Percentiles rank a stretch among this genome's conserved stretches.
Conservation (phyloP, 371 early-diverging fungal genomes). For the Ordospora colligata region DNA sequence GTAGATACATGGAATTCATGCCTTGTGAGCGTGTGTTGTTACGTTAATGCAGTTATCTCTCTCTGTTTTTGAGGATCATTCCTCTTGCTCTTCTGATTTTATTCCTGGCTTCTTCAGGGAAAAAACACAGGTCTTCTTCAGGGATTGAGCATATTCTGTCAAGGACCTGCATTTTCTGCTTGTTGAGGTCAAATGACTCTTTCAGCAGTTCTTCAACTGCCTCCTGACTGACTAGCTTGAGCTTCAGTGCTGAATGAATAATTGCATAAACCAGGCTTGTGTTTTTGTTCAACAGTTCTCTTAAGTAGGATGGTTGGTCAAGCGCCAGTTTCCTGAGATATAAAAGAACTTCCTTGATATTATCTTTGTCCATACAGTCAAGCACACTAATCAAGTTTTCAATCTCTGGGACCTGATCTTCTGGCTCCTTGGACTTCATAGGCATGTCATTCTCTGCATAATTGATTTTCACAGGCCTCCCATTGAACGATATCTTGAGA, state of each 20-base stretch:
- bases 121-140: constrained; percentile 51
- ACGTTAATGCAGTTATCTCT: neutral
- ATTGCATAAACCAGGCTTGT: constrained; percentile 51
- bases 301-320: constrained; percentile 58
- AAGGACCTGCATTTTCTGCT: constrained; percentile 57
- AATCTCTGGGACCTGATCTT: constrained; percentile 31
- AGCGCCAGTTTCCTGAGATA: constrained; percentile 60
- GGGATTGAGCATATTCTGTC: constrained; percentile 54
- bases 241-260: constrained; percentile 45
- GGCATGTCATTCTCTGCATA: constrained; percentile 61
- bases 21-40: neutral
- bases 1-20: neutral
- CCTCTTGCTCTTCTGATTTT: constrained; percentile 49
- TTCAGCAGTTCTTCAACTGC: constrained; percentile 44
- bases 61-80: constrained; percentile 34
- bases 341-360: constrained; percentile 58
- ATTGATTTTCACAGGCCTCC: constrained; percentile 61
- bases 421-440: constrained; percentile 22
- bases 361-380: constrained; percentile 54
- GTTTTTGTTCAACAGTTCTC: constrained; percentile 52
- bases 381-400: constrained; percentile 53
- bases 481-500: constrained; percentile 60
- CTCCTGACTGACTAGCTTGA: constrained; percentile 46
- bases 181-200: constrained; percentile 46
- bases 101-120: constrained; percentile 46